Base-by-base conservation (phyloP, 176 grass and related monocot species). In the Areca catechu region DNA sequence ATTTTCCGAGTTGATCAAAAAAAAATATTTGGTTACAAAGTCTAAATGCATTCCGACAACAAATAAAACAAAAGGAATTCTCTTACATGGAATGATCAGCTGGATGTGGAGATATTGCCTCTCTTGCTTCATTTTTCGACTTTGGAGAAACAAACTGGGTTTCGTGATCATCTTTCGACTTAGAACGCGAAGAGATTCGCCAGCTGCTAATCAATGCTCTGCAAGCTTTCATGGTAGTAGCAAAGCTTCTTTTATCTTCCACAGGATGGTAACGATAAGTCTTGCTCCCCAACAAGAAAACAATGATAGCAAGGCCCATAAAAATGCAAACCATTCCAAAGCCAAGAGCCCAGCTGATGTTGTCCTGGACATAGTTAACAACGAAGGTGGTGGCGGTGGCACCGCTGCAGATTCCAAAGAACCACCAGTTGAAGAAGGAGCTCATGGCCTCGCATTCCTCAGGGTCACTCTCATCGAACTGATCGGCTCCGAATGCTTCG, bases 361-460 rank as follows among this genome's bases (percentile, higher is more conserved):
- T 76, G 59, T 89, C 85, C 62, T 89, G 69, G 27, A 89, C 29
- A 43, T 89, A 89, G 69, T 69, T 89, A 62, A 80, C 54, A 2
- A 89, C 2, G 14, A 23, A 54, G 2, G 62, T 1, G 3, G 80
- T 61, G 15, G 76, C 23, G 1, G 70, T 48, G 21, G 4, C 50
- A 69, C 85, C 74, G 4, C 16, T 15, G 23, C 60, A 76, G 25
- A 83, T 7, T 1, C 68, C 85, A 0, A 83, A 65, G 16, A 70
- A 88, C 85, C 85, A 83, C 80, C 80, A 83, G 64, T 89, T 83
- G 76, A 89, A 89, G 80, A 89, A 89, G 68, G 80, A 73, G 60
- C 73, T 60, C 53, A 65, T 71, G 2, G 80, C 20, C 3, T 20
- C 15, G 20, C 64, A 43, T 23, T 89, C 80, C 3, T 20, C 4